Evolutionary conservation across 257 asterid species (phyloP).

Genomic region (Fraxinus americana): DNA sequence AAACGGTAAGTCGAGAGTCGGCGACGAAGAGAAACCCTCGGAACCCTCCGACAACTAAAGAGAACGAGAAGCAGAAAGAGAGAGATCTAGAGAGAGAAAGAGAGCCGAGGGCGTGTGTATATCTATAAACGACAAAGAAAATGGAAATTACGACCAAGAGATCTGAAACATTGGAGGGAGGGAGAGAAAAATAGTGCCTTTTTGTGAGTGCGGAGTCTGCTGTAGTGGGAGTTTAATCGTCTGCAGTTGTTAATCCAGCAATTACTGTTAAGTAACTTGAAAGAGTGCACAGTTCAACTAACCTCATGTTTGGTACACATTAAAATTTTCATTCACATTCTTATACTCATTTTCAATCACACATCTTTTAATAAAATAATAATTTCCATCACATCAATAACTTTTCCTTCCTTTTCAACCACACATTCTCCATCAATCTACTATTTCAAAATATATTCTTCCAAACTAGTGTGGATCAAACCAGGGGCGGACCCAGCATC

Average conservation of each 20-base stretch:
- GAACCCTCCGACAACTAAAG: slow-evolving; percentile 37
- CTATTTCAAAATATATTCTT: too few species aligned
- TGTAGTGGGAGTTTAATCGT: slow-evolving; percentile 19
- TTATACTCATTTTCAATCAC: too few species aligned
- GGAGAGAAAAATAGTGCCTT: slow-evolving; percentile 1
- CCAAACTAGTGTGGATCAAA: too few species aligned
- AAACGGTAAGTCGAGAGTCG: slow-evolving; percentile 28
- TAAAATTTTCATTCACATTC: too few species aligned
- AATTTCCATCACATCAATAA: too few species aligned
- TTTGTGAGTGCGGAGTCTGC: slow-evolving; percentile 11
- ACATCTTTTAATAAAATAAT: too few species aligned
- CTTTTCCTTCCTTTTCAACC: too few species aligned
- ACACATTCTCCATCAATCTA: too few species aligned
- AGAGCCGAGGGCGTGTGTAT: slow-evolving; percentile 12
- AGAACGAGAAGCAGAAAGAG: slow-evolving; percentile 28
- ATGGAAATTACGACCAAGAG: slow-evolving; percentile 30
- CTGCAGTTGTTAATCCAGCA: slow-evolving; percentile 33
- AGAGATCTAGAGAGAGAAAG: slow-evolving; percentile 23
- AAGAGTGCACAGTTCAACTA: too few species aligned
- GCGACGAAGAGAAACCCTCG: slow-evolving; percentile 51
- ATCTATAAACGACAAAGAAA: slow-evolving; percentile 22
- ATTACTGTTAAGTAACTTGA: slow-evolving; percentile 15
- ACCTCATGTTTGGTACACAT: too few species aligned
- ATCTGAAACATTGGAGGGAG: slow-evolving; percentile 34
- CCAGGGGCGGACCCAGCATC: too few species aligned